Conservation (phyloP, 331 rosid species). For the Telfairia occidentalis region DNA sequence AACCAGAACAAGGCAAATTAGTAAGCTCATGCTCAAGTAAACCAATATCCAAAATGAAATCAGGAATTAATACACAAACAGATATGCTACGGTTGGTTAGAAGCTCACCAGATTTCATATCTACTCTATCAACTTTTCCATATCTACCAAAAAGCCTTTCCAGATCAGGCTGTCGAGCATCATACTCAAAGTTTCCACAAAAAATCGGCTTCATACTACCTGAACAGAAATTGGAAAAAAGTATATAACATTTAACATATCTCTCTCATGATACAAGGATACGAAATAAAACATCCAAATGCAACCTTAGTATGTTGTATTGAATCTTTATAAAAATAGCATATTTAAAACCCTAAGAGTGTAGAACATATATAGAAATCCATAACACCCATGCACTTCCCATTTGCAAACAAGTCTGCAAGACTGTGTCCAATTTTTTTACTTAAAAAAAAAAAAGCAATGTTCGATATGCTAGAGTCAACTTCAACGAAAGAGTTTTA, state of each 20-base stretch:
- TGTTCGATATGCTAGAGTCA: too few relatives aligned
- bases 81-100: neutral
- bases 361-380: neutral
- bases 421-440: neutral
- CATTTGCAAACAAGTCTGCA: neutral
- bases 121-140: slow-evolving; percentile 97
- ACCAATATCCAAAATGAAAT: neutral
- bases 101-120: slow-evolving; percentile 96
- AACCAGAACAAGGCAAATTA: neutral
- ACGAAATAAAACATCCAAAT: neutral
- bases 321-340: too few relatives aligned
- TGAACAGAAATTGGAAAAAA: slow-evolving; percentile 18
- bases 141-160: slow-evolving; percentile 86
- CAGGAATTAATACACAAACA: neutral
- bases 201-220: slow-evolving; percentile 82
- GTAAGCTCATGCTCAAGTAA: neutral
- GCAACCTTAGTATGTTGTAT: too few relatives aligned
- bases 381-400: neutral
- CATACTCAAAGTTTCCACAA: slow-evolving; percentile 91
- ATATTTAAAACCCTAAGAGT: neutral
- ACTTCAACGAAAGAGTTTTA: too few relatives aligned
- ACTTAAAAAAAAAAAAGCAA: too few relatives aligned
- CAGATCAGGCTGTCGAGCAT: slow-evolving; percentile 80
- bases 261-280: neutral
- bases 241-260: neutral